Evolutionary conservation across 2,329 filamentous ascomycete species (phyloP).

Genomic region (Fusarium nodosum): DNA sequence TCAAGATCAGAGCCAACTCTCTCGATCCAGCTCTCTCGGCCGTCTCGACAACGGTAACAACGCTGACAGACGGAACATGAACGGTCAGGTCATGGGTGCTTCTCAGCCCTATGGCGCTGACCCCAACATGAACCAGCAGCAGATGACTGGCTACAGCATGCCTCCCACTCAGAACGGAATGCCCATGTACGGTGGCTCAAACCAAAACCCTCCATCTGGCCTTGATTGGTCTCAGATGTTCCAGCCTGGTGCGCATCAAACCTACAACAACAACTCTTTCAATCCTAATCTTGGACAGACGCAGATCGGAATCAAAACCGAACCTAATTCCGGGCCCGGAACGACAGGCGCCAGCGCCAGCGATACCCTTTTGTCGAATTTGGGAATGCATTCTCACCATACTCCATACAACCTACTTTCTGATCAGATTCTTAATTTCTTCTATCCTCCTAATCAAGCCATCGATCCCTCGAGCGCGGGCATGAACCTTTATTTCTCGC

Average conservation of each 20-base stretch:
- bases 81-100: slow-evolving; percentile 64
- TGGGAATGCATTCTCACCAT: slow-evolving; percentile 62
- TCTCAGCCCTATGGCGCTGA: slow-evolving; percentile 70
- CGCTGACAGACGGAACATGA: slow-evolving; percentile 70
- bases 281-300: slow-evolving; percentile 76
- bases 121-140: slow-evolving; percentile 73
- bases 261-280: slow-evolving; percentile 73
- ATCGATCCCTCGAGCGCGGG: slow-evolving; percentile 68
- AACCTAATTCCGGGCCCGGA: slow-evolving; percentile 69
- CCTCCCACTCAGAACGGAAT: slow-evolving; percentile 73
- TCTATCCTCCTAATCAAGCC: slow-evolving; percentile 62
- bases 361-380: slow-evolving; percentile 63
- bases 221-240: slow-evolving; percentile 86
- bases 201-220: slow-evolving; percentile 71
- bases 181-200: slow-evolving; percentile 72
- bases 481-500: slow-evolving; percentile 73
- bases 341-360: slow-evolving; percentile 62
- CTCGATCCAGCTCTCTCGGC: slow-evolving; percentile 72
- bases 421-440: slow-evolving; percentile 69
- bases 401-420: slow-evolving; percentile 68
- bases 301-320: slow-evolving; percentile 78
- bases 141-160: slow-evolving; percentile 75
- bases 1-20: slow-evolving; percentile 73
- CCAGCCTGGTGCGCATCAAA: slow-evolving; percentile 77
- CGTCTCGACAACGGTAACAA: slow-evolving; percentile 68